Evolutionary conservation across 441 rosid species (phyloP).

Genomic region (Aleurites moluccanus): DNA sequence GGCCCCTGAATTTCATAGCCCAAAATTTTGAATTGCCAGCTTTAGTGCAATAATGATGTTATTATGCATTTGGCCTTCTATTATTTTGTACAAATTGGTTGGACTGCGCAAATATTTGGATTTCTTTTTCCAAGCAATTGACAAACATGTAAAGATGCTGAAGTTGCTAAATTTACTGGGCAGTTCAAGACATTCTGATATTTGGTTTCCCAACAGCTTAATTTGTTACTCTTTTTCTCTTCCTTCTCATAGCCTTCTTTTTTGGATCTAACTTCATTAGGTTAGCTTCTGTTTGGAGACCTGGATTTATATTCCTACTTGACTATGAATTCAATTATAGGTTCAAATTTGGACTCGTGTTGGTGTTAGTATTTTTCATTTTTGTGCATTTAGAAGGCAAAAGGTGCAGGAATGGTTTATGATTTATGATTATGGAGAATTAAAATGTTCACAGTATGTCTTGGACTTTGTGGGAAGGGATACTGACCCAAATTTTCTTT

Average conservation of each 20-base stretch:
- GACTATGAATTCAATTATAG: background rate
- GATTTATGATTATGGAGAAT: background rate
- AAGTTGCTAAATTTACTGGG: constrained; percentile 7
- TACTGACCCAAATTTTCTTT: background rate
- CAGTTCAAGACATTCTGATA: background rate
- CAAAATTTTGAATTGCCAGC: constrained; percentile 5
- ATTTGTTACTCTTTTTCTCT: background rate
- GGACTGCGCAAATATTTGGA: background rate
- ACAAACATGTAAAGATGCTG: constrained; percentile 18
- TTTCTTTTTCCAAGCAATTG: constrained; percentile 9
- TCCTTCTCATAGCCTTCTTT: background rate
- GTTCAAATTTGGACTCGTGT: background rate
- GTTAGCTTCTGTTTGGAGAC: background rate
- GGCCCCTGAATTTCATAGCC: background rate
- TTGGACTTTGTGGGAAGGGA: background rate
- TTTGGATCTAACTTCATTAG: background rate
- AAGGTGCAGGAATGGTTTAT: background rate
- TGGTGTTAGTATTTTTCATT: background rate
- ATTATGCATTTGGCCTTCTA: background rate
- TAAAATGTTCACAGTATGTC: background rate
- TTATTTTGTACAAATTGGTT: constrained; percentile 22
- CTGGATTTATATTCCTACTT: background rate
- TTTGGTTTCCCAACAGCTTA: background rate
- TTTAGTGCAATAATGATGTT: constrained; percentile 17
- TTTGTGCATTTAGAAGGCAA: background rate